These are phyloP conservation scores for Diospyros lotus DNA, from an alignment of 148 eudicot species.

Conservation along the genomic window DNA sequence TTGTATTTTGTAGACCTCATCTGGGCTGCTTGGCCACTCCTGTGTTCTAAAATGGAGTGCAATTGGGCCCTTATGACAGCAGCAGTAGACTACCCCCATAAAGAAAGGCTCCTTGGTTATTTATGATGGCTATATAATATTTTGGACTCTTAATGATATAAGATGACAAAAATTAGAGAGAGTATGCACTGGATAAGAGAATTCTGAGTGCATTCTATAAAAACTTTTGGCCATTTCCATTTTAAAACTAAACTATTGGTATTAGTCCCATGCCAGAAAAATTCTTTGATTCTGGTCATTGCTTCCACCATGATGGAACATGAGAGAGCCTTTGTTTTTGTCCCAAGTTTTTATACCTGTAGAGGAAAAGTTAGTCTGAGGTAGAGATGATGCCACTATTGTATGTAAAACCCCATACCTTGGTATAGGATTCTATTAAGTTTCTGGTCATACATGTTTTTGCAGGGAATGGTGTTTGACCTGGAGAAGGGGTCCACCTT, in stretches of 20 bases:
- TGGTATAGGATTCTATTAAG: not conserved
- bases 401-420: not conserved
- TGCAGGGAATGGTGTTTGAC: constrained; percentile 92
- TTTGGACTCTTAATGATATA: constrained; percentile 1
- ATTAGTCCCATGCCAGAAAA: not conserved
- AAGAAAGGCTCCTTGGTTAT: too few species aligned
- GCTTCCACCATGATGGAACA: not conserved
- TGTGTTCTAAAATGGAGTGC: too few species aligned
- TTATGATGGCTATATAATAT: not conserved
- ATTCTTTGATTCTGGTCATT: not conserved
- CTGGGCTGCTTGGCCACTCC: too few species aligned
- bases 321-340: not conserved
- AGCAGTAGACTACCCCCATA: too few species aligned
- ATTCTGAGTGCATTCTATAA: not conserved
- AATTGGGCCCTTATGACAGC: too few species aligned
- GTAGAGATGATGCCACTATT: not conserved
- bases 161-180: too few species aligned
- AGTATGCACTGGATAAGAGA: not conserved
- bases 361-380: not conserved
- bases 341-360: not conserved
- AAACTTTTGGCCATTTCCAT: not conserved
- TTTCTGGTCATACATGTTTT: constrained; percentile 4
- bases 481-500: constrained; percentile 85
- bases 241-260: not conserved
- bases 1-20: too few species aligned